Percentiles rank a stretch among this genome's conserved stretches.
Evolutionary conservation across 1,284 basidiomycete species (phyloP).

Genomic region (Ganoderma leucocontextum): DNA sequence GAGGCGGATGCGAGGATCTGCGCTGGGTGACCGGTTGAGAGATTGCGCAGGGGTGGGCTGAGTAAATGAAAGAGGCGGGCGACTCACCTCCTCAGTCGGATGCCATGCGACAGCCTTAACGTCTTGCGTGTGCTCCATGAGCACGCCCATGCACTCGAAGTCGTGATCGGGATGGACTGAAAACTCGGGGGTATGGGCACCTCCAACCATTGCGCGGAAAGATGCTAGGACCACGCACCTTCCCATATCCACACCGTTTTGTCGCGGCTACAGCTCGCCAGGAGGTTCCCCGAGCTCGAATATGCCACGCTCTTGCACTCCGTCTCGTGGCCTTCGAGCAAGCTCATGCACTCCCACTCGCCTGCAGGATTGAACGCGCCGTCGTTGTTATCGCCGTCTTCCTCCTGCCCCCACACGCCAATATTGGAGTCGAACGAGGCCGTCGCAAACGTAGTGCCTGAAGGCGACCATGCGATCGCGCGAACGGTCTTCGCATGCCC

Average conservation of each 20-base stretch:
- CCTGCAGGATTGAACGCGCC: slow-evolving; percentile 47
- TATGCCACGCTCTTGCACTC: slow-evolving; percentile 97
- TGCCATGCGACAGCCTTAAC: slow-evolving; percentile 98
- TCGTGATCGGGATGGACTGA: slow-evolving; percentile 90
- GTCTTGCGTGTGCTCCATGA: slow-evolving; percentile 98
- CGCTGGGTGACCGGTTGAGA: slow-evolving; percentile 38
- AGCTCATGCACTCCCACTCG: slow-evolving; percentile 89
- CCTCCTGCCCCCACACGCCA: slow-evolving; percentile 87
- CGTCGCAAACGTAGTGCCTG: slow-evolving; percentile 89
- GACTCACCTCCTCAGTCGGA: slow-evolving; percentile 87
- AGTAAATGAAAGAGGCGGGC: slow-evolving; percentile 13
- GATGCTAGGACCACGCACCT: slow-evolving; percentile 56
- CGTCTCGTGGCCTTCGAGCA: slow-evolving; percentile 95
- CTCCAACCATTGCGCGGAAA: background rate
- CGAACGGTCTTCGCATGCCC: slow-evolving; percentile 95
- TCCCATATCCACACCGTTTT: slow-evolving; percentile 99
- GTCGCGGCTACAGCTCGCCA: slow-evolving; percentile 95
- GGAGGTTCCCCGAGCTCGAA: slow-evolving; percentile 78
- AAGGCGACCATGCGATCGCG: slow-evolving; percentile 89
- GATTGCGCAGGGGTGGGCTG: slow-evolving; percentile 4
- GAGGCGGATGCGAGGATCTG: slow-evolving; percentile 96
- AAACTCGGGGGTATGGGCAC: background rate
- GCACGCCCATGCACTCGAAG: slow-evolving; percentile 93
- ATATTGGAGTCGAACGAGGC: slow-evolving; percentile 96
- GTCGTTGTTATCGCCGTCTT: slow-evolving; percentile 53